A percentile compares a stretch with the other conserved stretches of the same genome.
phyloP scores from a whole-genome alignment of 352 stramenopile genomes.

The Peronospora belbahrii region DNA sequence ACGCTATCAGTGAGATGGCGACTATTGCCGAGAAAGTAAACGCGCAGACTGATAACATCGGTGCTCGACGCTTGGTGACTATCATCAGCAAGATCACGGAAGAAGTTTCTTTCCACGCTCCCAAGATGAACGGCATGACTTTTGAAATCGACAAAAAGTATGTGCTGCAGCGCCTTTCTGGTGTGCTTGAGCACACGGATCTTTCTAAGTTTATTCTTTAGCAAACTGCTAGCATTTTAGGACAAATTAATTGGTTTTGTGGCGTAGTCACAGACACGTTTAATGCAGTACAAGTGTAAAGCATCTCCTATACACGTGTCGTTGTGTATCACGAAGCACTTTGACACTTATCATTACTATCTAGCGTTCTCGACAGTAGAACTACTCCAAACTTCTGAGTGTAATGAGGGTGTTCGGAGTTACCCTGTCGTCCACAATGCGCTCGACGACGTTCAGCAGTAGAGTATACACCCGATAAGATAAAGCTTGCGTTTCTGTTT shows the following conservation, averaged over 20 bases:
- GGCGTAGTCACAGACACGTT: not conserved
- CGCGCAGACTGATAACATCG: constrained; percentile 96
- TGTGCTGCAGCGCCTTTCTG: constrained; percentile 88
- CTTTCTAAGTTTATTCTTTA: constrained; percentile 98
- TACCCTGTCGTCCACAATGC: too few species aligned
- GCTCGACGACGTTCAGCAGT: too few species aligned
- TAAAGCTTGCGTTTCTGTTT: too few species aligned
- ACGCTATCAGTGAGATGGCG: constrained; percentile 96
- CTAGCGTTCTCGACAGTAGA: too few species aligned
- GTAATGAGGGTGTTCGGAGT: too few species aligned
- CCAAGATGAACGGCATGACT: constrained; percentile 78
- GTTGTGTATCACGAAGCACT: not conserved
- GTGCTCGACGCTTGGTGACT: constrained; percentile 94
- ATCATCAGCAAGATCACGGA: constrained; percentile 97
- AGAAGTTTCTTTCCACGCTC: constrained; percentile 95
- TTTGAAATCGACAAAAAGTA: constrained; percentile 90
- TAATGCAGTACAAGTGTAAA: not conserved
- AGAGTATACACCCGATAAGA: too few species aligned
- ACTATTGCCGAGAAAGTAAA: constrained; percentile 91
- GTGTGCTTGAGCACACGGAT: constrained; percentile 91
- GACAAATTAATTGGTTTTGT: not conserved
- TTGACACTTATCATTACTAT: constrained; percentile 19
- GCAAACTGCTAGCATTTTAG: not conserved
- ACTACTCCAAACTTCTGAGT: too few species aligned
- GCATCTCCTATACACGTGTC: not conserved